A percentile compares a stretch with the other conserved stretches of the same genome.
These are phyloP conservation scores for Aureoboletus auriporus DNA, from an alignment of 768 basidiomycete genomes.

Conservation along the genomic window DNA sequence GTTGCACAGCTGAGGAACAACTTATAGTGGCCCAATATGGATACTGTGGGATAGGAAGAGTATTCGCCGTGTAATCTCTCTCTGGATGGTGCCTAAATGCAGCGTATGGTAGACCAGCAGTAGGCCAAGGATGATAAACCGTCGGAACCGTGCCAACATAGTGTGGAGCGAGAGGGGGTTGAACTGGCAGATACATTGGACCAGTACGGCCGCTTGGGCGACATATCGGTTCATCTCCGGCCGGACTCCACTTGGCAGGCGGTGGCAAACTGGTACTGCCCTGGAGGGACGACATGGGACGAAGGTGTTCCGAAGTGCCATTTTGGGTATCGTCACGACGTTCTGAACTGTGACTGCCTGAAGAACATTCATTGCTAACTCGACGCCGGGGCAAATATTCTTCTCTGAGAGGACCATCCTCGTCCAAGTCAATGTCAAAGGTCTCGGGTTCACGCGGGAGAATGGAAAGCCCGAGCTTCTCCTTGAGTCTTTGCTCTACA, in stretches of 20 bases:
- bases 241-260: constrained; percentile 79
- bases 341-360: constrained; percentile 1
- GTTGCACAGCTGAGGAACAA: constrained; percentile 42
- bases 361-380: constrained; percentile 15
- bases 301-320: constrained; percentile 1
- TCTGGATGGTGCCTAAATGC: constrained; percentile 21
- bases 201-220: constrained; percentile 48
- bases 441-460: constrained; percentile 41
- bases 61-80: constrained; percentile 10
- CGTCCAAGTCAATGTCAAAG: constrained; percentile 75
- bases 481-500: constrained; percentile 58
- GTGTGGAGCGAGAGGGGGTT: constrained; percentile 42
- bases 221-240: constrained; percentile 71
- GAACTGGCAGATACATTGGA: constrained; percentile 64
- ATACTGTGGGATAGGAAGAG: constrained; percentile 14
- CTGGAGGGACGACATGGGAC: constrained; percentile 7
- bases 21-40: constrained; percentile 19
- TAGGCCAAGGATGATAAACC: constrained; percentile 28
- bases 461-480: constrained; percentile 44
- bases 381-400: constrained; percentile 78
- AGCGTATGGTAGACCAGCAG: constrained; percentile 10
- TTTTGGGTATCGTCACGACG: constrained; percentile 1
- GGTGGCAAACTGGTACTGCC: constrained; percentile 50
- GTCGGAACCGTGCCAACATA: constrained; percentile 30
- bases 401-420: constrained; percentile 77